phyloP scores from a whole-genome alignment of 164 flowering plant species.

The Berberis vulgaris region DNA sequence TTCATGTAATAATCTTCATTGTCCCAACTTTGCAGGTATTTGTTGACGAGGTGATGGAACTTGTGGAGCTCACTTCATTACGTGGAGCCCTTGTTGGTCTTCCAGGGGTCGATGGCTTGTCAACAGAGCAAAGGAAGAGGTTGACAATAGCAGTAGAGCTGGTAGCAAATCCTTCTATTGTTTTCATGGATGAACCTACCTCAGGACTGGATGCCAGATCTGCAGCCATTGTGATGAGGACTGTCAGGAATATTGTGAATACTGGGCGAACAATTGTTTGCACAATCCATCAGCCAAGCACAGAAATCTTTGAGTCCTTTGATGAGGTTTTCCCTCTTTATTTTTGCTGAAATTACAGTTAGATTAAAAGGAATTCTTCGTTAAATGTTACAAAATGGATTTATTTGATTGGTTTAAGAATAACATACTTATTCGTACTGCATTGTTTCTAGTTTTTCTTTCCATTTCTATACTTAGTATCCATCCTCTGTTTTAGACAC shows the following conservation, averaged over 20 bases:
- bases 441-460: too few relatives aligned
- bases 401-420: too few relatives aligned
- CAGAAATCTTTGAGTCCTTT: slow-evolving; percentile 97
- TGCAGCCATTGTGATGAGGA: slow-evolving; percentile 99
- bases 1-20: slow-evolving; percentile 11
- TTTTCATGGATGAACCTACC: slow-evolving; percentile 99
- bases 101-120: slow-evolving; percentile 93
- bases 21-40: slow-evolving; percentile 50
- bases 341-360: not conserved
- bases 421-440: too few relatives aligned
- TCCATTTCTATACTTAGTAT: too few relatives aligned
- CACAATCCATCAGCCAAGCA: slow-evolving; percentile 99
- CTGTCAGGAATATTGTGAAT: slow-evolving; percentile 94
- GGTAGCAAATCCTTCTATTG: slow-evolving; percentile 96
- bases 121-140: slow-evolving; percentile 95
- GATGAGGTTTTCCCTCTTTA: slow-evolving; percentile 63
- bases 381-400: too few relatives aligned
- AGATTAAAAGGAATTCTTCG: too few relatives aligned
- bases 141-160: slow-evolving; percentile 97
- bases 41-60: slow-evolving; percentile 98
- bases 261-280: slow-evolving; percentile 98
- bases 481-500: too few relatives aligned
- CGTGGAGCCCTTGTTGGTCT: slow-evolving; percentile 90
- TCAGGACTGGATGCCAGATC: slow-evolving; percentile 97
- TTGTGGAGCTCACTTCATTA: slow-evolving; percentile 83